Evolutionary conservation across 495 filamentous ascomycete genomes (phyloP).

Genomic region (Lepraria neglecta): DNA sequence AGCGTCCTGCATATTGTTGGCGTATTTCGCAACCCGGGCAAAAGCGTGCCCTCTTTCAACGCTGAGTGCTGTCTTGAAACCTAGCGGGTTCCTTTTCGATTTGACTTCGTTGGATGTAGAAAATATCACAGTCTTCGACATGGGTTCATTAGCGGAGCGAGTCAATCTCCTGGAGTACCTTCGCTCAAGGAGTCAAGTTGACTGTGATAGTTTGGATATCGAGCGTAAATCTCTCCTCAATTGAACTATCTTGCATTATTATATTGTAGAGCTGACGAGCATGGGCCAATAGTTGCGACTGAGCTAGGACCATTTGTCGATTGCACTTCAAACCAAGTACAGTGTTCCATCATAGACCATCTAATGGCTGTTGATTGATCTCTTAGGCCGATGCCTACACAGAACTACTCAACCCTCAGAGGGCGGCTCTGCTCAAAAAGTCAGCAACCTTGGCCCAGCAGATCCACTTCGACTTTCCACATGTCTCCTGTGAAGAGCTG

Average conservation of each 20-base stretch:
- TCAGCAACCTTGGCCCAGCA: conserved; percentile 39
- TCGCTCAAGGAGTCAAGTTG: conserved; percentile 47
- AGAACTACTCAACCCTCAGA: conserved; percentile 50
- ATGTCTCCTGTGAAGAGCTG: conserved; percentile 43
- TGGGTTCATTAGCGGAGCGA: conserved; percentile 1
- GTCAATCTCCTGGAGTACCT: conserved; percentile 31
- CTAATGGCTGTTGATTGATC: background rate
- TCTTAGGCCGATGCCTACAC: conserved; percentile 53
- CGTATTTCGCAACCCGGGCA: too few species aligned
- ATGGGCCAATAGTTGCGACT: conserved; percentile 51
- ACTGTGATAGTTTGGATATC: conserved; percentile 58
- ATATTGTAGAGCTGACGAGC: too few species aligned
- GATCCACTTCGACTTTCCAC: conserved; percentile 34
- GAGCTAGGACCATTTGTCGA: conserved; percentile 56
- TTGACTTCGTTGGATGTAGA: too few species aligned
- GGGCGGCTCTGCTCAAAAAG: conserved; percentile 40
- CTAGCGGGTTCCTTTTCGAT: too few species aligned
- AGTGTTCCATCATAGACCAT: too few species aligned
- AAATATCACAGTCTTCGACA: background rate
- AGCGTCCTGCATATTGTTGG: too few species aligned
- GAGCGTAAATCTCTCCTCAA: too few species aligned
- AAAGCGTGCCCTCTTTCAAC: too few species aligned
- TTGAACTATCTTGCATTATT: background rate
- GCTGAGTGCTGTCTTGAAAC: too few species aligned
- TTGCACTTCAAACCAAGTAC: conserved; percentile 62